A percentile compares a stretch with the other conserved stretches of the same genome.
Conservation (phyloP, 139 green algal genomes). For the Chlorella ohadii region DNA sequence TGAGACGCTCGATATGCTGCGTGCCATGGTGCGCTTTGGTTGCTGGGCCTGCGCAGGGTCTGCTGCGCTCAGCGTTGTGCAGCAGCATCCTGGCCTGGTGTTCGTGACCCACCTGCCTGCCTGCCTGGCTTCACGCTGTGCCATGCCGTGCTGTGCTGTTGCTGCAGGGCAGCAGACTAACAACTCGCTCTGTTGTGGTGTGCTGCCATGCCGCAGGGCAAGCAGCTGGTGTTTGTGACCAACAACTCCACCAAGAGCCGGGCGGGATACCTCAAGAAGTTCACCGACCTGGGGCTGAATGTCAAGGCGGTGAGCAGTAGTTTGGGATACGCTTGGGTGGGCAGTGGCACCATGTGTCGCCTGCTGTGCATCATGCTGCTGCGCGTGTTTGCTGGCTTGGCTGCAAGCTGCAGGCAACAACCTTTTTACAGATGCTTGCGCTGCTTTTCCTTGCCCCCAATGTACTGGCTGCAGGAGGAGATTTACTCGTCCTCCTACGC, state of each 20-base stretch:
- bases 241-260: constrained; percentile 99
- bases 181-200: too few species aligned
- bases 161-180: not conserved
- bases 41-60: too few species aligned
- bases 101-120: too few species aligned
- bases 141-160: not conserved
- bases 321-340: too few species aligned
- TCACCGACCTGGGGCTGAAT: constrained; percentile 90
- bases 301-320: constrained; percentile 62
- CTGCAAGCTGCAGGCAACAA: too few species aligned
- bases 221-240: constrained; percentile 98
- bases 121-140: not conserved
- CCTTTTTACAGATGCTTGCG: too few species aligned
- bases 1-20: constrained; percentile 95
- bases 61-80: too few species aligned
- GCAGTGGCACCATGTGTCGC: too few species aligned
- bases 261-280: constrained; percentile 96
- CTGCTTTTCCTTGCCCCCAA: too few species aligned
- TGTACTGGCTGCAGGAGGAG: constrained; percentile 93
- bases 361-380: too few species aligned
- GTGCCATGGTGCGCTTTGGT: constrained; percentile 66
- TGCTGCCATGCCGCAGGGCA: constrained; percentile 78
- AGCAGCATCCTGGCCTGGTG: too few species aligned
- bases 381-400: too few species aligned
- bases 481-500: constrained; percentile 99